Percentiles rank a stretch among this genome's conserved stretches.
phyloP scores from a whole-genome alignment of 106 monocot species.

The Platanthera zijinensis region DNA sequence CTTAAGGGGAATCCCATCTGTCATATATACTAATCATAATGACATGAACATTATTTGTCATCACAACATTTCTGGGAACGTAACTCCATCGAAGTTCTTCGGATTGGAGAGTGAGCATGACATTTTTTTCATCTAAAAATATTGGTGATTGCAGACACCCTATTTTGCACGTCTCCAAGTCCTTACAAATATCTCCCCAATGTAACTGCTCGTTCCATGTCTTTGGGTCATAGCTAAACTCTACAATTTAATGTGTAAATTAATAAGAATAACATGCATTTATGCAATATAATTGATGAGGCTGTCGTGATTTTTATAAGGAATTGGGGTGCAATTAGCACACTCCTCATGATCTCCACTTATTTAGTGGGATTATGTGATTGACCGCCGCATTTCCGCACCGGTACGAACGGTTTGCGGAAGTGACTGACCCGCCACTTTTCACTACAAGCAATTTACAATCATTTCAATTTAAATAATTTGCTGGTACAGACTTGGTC shows the following conservation, averaged over 20 bases:
- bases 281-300: too few species aligned
- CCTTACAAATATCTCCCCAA: not conserved
- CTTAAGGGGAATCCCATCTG: too few species aligned
- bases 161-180: not conserved
- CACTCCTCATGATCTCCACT: too few species aligned
- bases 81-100: not conserved
- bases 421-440: too few species aligned
- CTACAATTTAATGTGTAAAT: not conserved
- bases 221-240: not conserved
- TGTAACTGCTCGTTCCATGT: not conserved
- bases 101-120: not conserved
- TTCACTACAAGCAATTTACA: too few species aligned
- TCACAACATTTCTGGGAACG: not conserved
- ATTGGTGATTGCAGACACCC: not conserved
- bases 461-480: too few species aligned
- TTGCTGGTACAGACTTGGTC: too few species aligned
- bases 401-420: too few species aligned
- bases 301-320: too few species aligned
- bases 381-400: too few species aligned
- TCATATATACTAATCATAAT: not conserved
- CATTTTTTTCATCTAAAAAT: not conserved
- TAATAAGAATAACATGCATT: not conserved
- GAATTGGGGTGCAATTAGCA: too few species aligned
- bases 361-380: too few species aligned
- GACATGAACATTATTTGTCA: not conserved